phyloP scores from a whole-genome alignment of 768 basidiomycete species.

The Candolleomyces efflorescens region DNA sequence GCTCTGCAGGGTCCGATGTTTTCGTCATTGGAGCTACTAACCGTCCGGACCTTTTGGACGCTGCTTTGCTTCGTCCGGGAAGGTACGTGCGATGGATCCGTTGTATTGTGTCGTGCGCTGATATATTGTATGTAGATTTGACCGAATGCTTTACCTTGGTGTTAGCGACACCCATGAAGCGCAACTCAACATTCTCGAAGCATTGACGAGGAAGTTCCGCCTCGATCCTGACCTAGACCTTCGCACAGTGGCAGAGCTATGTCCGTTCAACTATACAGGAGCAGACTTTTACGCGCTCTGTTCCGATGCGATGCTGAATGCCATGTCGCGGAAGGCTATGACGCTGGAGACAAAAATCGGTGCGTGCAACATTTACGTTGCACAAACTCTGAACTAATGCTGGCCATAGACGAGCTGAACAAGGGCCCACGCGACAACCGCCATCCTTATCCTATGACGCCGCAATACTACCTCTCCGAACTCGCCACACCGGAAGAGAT shows the following conservation, averaged over 20 bases:
- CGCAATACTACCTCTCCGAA: slow-evolving; percentile 85
- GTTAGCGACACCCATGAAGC: slow-evolving; percentile 84
- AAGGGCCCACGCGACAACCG: slow-evolving; percentile 27
- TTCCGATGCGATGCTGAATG: slow-evolving; percentile 92
- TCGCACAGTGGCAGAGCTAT: slow-evolving; percentile 56
- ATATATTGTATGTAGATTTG: slow-evolving; percentile 60
- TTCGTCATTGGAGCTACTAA: slow-evolving; percentile 98
- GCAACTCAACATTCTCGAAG: slow-evolving; percentile 82
- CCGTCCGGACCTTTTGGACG: slow-evolving; percentile 86
- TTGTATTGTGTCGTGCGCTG: background rate
- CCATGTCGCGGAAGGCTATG: slow-evolving; percentile 86
- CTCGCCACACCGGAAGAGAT: slow-evolving; percentile 68
- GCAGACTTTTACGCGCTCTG: slow-evolving; percentile 98
- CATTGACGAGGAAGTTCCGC: slow-evolving; percentile 89
- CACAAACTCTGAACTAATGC: background rate
- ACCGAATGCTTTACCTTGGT: slow-evolving; percentile 93
- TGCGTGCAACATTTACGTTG: slow-evolving; percentile 18
- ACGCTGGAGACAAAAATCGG: slow-evolving; percentile 75
- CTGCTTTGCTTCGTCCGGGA: slow-evolving; percentile 85
- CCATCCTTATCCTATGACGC: slow-evolving; percentile 68
- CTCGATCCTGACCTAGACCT: slow-evolving; percentile 69
- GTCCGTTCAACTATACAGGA: slow-evolving; percentile 93
- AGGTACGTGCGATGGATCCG: slow-evolving; percentile 43
- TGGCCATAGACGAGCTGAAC: slow-evolving; percentile 44
- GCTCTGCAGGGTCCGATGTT: slow-evolving; percentile 60